Evolutionary conservation across 352 stramenopile species (phyloP), one percentile per base, ranked within the genome.

Genomic region (Paralagenidium karlingii): DNA sequence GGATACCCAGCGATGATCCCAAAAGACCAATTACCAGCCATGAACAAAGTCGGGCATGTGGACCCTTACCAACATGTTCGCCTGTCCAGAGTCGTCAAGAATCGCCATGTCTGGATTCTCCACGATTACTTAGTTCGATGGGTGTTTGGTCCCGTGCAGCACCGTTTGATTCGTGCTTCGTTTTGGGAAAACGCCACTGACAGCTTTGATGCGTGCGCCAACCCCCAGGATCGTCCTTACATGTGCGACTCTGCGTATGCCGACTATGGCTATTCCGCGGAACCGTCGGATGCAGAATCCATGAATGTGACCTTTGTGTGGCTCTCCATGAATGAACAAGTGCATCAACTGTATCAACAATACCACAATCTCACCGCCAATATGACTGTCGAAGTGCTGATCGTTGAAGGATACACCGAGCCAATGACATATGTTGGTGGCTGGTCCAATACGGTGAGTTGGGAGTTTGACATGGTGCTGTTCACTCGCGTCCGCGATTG

Each of bases 171-270:
- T 24, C 56, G 63, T 21, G 71, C 57, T 60, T 57, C 43, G 13
- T 69, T 60, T 4, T 49, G 51, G 10, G 71, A 73, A 15, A 40
- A 55, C 18, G 60, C 60, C 15, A 47, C 71, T n/a, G 40, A 60
- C 18, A 21, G 21, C 13, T n/a, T n/a, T n/a, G n/a, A 76, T 27
- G 47, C 71, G 34, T 76, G 63, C 24, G 39, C 71, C 12, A 60
- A 76, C 30, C 58, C 68, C 47, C 49, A 73, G 40, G 63, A 76
- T 42, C 57, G 63, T 2, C 60, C 63, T 5, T 49, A 73, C 24
- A 69, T 76, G 16, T 76, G 60, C 33, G 63, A 76, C 32, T n/a
- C n/a, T n/a, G n/a, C 71, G 45, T 60, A 60, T 12, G 71, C 60
- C 60, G 55, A 60, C 8, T 60, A 61, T 26, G 57, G 57, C 27